Percentiles rank a stretch among this genome's conserved stretches.
Conservation (phyloP, 2,329 filamentous ascomycete species). For the Claviceps pazoutovae region DNA sequence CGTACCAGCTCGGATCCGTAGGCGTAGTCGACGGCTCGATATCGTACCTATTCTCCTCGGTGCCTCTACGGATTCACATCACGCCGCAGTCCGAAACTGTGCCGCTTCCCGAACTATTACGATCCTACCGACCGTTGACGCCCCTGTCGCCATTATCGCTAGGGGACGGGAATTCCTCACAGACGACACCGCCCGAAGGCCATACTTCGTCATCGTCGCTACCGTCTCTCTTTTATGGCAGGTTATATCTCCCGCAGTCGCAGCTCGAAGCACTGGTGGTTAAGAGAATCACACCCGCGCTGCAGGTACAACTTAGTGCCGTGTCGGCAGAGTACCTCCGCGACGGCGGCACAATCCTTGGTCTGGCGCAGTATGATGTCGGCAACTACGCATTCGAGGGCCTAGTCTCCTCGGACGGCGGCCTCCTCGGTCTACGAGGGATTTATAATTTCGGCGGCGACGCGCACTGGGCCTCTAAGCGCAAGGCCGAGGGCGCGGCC, state of each 20-base stretch:
- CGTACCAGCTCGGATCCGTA: slow-evolving; percentile 78
- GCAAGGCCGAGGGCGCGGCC: slow-evolving; percentile 11
- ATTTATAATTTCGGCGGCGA: slow-evolving; percentile 90
- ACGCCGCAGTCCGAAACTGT: slow-evolving; percentile 57
- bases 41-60: slow-evolving; percentile 87
- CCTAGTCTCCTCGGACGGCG: slow-evolving; percentile 83
- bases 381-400: slow-evolving; percentile 84
- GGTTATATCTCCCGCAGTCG: slow-evolving; percentile 70
- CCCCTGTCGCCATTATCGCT: slow-evolving; percentile 32
- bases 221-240: slow-evolving; percentile 57
- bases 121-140: slow-evolving; percentile 68
- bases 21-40: slow-evolving; percentile 94
- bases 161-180: not conserved
- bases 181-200: slow-evolving; percentile 5
- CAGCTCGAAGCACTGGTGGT: slow-evolving; percentile 78
- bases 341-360: slow-evolving; percentile 64
- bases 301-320: slow-evolving; percentile 67
- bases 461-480: slow-evolving; percentile 21
- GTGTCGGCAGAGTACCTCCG: slow-evolving; percentile 59
- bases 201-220: slow-evolving; percentile 13
- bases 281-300: slow-evolving; percentile 59
- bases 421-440: slow-evolving; percentile 72
- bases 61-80: slow-evolving; percentile 55
- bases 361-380: slow-evolving; percentile 64
- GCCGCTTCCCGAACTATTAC: slow-evolving; percentile 62